Base-by-base conservation (phyloP, 129 eudicot genomes). In the Flaveria trinervia region DNA sequence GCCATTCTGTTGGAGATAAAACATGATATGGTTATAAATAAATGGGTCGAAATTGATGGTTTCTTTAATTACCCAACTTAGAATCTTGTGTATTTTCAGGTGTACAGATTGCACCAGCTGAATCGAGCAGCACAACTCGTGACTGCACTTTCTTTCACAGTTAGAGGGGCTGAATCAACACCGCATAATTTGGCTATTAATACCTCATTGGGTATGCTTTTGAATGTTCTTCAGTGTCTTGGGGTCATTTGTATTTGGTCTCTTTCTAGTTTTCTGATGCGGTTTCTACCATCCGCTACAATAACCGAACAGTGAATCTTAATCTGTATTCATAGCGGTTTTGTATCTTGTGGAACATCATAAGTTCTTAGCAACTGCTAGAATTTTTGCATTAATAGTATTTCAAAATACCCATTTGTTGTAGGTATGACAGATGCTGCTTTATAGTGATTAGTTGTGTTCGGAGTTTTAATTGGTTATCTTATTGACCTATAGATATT, bases 51-150 rank as follows among this genome's bases (percentile, higher is more conserved):
- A 36, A 12, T 12, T 10, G 25, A 9, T 41, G 10, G 25, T 55
- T 56, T 55, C 28, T 52, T 23, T n/a, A 36, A 22, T 7, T 30
- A 44, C 33, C n/a, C 45, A 41, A 52, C 22, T 45, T 64, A n/a
- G 5, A 11, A 3, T 39, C 60, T 76, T 68, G 28, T 48, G 39
- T 65, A 25, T 70, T 64, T 51, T 44, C 84, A 94, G 98, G 92
- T 94, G 72, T 94, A 94, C 81, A 84, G 98, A 77, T 80, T 94
- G 83, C 98, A 94, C 81, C 98, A 94, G 72, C 86, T 94, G 76
- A 94, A 94, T 74, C 79, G 98, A 70, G 98, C 98, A 72, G 97
- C 97, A 72, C 98, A 91, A 71, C 91, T 94, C 80, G 98, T 94
- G 68, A 94, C 97, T 10, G 98, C 98, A 48, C 92, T 94, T 41